Evolutionary conservation across 1,284 basidiomycete genomes (phyloP), one percentile per base, ranked within the genome.

Genomic region (Tilletia caries): DNA sequence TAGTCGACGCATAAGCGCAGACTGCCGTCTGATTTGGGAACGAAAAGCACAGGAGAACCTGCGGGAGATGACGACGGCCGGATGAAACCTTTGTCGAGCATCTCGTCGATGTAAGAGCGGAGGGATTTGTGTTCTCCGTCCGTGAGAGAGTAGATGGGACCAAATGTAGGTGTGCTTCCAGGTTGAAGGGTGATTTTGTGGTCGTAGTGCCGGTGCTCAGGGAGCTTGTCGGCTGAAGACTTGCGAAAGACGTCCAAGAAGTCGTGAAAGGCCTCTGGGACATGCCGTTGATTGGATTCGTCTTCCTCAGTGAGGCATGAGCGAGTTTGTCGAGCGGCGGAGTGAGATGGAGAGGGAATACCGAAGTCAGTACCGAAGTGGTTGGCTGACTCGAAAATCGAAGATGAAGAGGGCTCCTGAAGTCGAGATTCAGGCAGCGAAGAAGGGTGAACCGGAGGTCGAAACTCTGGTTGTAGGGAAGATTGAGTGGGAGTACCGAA

Each of bases 41-140:
- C 83, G 70, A 88, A 88, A 0, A 88, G 81, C 50, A 87, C 76
- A 0, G 85, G 85, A 0, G 86, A 75, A 0, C 77, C 84, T n/a
- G 79, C 79, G 4, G 84, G 77, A 33, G 25, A 52, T 18, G 37
- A 65, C 2, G 69, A 70, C 0, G 68, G 65, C 4, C 65, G 68
- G 25, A 68, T 70, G 67, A 68, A 68, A 0, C 69, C 65, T 8
- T 48, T 64, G 67, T 15, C 33, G 15, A 65, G 6, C 37, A 46
- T 70, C 65, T 70, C 52, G 27, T 66, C 54, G 10, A 70, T 32
- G 29, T 52, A 70, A 2, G 15, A 6, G n/a, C 52, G 46, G 4
- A 66, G 66, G 12, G 27, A 58, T 33, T 50, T 25, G 23, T 25
- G 29, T 62, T 64, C 71, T 12, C 43, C n/a, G 5, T 44, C 25